phyloP scores from a whole-genome alignment of 2,329 filamentous ascomycete species.

The Keithomyces neogunnii region DNA sequence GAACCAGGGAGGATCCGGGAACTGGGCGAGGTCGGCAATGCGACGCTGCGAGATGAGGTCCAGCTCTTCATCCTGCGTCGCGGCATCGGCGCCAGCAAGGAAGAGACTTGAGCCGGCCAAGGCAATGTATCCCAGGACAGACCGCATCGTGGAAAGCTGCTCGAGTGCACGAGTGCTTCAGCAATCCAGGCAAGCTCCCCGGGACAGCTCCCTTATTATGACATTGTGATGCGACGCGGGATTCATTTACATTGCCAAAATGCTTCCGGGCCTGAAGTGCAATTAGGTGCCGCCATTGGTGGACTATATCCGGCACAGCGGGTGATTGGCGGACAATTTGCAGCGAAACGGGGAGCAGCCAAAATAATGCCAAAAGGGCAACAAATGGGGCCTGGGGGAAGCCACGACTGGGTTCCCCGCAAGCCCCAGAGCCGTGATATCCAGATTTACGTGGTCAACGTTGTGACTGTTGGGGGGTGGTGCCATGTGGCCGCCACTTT shows the following conservation, averaged over 20 bases:
- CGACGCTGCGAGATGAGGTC: constrained; percentile 10
- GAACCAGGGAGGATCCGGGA: constrained; percentile 14
- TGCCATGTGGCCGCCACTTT: too few species aligned
- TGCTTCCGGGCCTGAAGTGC: neutral
- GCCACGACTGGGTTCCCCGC: too few species aligned
- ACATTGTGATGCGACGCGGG: too few species aligned
- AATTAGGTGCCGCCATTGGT: neutral
- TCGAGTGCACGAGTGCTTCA: neutral
- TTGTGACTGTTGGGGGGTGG: too few species aligned
- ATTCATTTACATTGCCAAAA: neutral
- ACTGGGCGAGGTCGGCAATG: constrained; percentile 13
- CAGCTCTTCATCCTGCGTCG: constrained; percentile 7
- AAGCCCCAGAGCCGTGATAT: too few species aligned
- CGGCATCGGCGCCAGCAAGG: neutral
- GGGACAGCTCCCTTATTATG: too few species aligned
- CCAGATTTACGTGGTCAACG: too few species aligned
- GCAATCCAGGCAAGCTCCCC: neutral
- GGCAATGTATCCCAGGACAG: neutral
- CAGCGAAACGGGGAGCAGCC: neutral
- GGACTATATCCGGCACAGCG: neutral
- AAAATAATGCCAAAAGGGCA: neutral
- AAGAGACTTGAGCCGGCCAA: neutral
- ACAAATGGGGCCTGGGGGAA: too few species aligned
- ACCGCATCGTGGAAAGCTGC: neutral
- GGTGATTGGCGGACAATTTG: constrained; percentile 3